Percentiles rank a stretch among this genome's conserved stretches.
These are phyloP conservation scores for Exserohilum turcica DNA, from an alignment of 2,329 filamentous ascomycete genomes.

Conservation along the genomic window DNA sequence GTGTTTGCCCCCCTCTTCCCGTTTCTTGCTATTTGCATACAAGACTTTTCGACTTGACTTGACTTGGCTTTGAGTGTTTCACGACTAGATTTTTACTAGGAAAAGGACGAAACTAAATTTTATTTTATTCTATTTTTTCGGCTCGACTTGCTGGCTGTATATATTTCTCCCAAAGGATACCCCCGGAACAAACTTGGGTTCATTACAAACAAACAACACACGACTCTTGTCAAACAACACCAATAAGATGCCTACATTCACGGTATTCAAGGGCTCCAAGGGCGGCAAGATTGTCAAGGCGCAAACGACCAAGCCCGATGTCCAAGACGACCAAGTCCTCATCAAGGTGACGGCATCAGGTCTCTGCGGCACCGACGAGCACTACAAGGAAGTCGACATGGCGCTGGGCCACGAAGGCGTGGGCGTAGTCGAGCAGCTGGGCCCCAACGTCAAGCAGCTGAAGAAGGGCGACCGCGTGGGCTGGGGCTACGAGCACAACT, in stretches of 20 bases:
- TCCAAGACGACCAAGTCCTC: conserved; percentile 61
- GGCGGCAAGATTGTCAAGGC: conserved; percentile 61
- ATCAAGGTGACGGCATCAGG: conserved; percentile 69
- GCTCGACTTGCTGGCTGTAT: no score
- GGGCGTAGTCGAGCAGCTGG: conserved; percentile 57
- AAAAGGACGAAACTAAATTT: no score
- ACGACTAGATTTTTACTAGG: no score
- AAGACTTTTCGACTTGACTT: no score
- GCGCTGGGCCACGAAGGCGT: conserved; percentile 62
- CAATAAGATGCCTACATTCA: conserved; percentile 55
- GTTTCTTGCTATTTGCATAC: no score
- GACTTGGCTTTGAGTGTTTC: no score
- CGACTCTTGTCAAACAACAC: background rate
- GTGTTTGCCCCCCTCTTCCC: no score
- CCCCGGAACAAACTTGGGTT: no score
- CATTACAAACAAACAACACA: no score
- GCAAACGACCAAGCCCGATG: conserved; percentile 54
- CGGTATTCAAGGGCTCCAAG: conserved; percentile 67
- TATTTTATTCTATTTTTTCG: no score
- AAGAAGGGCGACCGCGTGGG: conserved; percentile 60
- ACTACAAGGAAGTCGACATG: conserved; percentile 52
- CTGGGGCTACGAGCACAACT: conserved; percentile 56
- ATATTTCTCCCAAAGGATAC: background rate
- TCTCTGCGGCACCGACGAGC: conserved; percentile 66
- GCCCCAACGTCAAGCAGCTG: conserved; percentile 53